Evolutionary conservation across 179 eudicot genomes (phyloP), one percentile per base, ranked within the genome.

Genomic region (Silene vulgaris): DNA sequence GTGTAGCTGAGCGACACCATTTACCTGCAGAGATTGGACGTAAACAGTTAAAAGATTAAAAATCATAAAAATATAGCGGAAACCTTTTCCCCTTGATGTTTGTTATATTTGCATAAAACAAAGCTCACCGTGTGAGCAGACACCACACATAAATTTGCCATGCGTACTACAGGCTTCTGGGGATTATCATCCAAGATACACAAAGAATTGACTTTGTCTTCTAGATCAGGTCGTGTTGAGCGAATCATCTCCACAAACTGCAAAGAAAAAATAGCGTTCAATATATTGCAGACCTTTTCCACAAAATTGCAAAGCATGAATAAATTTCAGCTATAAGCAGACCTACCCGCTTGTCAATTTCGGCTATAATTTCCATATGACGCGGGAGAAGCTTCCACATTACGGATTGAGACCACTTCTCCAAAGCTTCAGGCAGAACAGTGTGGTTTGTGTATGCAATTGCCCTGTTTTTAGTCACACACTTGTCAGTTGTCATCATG

Each of bases 341-440:
- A 79, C 83, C 40, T 76, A 95, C 99, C 89, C 97, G 79, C 75
- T 82, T 95, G 85, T 95, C 99, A 20, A 95, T 92, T 85, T 95
- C 99, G 75, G 89, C 80, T 79, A 95, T 92, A 76, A 95, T 92
- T 84, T 95, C 97, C 97, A 92, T 92, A 80, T 92, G 99, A 68
- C 99, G 97, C 19, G 99, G 97, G 73, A 95, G 99, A 85, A 95
- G 99, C 87, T 95, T 95, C 91, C 92, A 87, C 99, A 95, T 92
- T 30, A 90, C 97, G 57, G 87, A 67, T 82, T 95, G 97, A 52
- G 99, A 90, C 99, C 99, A 95, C 86, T 95, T 95, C 79, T 95
- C 99, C 73, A 95, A 85, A 70, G 99, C 99, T 80, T 95, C 99
- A 70, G 97, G 99, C 56, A 95, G 99, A 79, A 95, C 99, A 8